Conservation (phyloP, 2,329 filamentous ascomycete species). For the Colletotrichum lentis region DNA sequence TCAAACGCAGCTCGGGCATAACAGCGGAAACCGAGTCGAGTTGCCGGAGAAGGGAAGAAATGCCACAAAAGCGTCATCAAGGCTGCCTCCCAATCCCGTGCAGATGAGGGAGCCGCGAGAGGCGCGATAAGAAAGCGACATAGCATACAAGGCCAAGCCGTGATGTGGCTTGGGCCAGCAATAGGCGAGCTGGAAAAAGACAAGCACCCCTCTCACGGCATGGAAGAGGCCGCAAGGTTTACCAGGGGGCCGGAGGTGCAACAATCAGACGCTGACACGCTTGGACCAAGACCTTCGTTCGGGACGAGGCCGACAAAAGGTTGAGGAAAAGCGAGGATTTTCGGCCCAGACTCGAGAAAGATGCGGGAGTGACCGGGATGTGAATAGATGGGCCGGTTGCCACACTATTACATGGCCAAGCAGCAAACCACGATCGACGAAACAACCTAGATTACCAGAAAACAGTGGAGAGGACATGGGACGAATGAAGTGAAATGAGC, state of each 20-base stretch:
- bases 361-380: slow-evolving; percentile 31
- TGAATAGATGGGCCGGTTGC: slow-evolving; percentile 6
- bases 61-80: not conserved
- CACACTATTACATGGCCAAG: not conserved
- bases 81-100: slow-evolving; percentile 3
- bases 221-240: slow-evolving; percentile 8
- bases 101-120: slow-evolving; percentile 4
- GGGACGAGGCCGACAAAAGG: slow-evolving; percentile 8
- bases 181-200: not conserved
- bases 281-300: not conserved
- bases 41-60: not conserved
- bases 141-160: slow-evolving; percentile 8
- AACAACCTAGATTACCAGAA: too few relatives aligned
- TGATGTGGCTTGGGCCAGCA: not conserved
- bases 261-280: not conserved
- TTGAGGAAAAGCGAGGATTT: slow-evolving; percentile 6
- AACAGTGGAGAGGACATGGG: not conserved
- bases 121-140: not conserved
- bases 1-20: not conserved
- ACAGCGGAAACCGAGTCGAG: slow-evolving; percentile 1
- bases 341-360: slow-evolving; percentile 13
- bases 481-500: not conserved
- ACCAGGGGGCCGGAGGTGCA: not conserved
- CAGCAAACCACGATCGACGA: not conserved
- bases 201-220: not conserved